Percentiles rank a stretch among this genome's conserved stretches.
These are phyloP conservation scores for Corniculantispora saksenae DNA, from an alignment of 2,329 filamentous ascomycete species.

Conservation along the genomic window DNA sequence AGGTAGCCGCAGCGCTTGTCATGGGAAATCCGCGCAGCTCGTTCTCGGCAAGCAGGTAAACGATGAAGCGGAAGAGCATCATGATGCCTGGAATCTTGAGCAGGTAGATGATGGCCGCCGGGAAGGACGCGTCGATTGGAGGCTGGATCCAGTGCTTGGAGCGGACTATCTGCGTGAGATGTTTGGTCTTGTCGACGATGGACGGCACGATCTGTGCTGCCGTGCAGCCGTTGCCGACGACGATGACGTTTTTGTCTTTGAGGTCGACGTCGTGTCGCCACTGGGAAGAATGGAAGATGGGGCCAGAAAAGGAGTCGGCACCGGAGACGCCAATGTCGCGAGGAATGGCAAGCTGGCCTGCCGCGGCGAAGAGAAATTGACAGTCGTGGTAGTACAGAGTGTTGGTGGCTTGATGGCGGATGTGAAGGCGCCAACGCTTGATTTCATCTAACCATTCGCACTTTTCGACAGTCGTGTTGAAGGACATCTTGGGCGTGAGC, in stretches of 20 bases:
- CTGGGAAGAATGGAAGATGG: constrained; percentile 55
- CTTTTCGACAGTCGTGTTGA: constrained; percentile 38
- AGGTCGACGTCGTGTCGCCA: constrained; percentile 56
- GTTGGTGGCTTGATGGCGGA: constrained; percentile 29
- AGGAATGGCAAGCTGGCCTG: constrained; percentile 37
- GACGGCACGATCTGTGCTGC: constrained; percentile 54
- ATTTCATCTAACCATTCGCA: constrained; percentile 41
- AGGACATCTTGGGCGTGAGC: constrained; percentile 40
- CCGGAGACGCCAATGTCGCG: constrained; percentile 48
- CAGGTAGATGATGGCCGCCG: constrained; percentile 32
- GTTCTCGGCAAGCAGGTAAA: constrained; percentile 43
- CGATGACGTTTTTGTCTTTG: constrained; percentile 46
- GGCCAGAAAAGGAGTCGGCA: constrained; percentile 50
- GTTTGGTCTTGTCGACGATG: constrained; percentile 37
- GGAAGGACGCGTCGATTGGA: constrained; percentile 27
- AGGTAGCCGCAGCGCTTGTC: constrained; percentile 36
- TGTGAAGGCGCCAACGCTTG: constrained; percentile 36
- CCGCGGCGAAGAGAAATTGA: constrained; percentile 40
- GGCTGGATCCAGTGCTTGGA: constrained; percentile 45
- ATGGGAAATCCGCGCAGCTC: constrained; percentile 39
- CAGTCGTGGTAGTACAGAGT: constrained; percentile 36
- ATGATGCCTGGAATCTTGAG: constrained; percentile 52
- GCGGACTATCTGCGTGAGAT: constrained; percentile 44
- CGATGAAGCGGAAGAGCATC: no score
- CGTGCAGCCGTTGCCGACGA: constrained; percentile 59